Evolutionary conservation across 768 basidiomycete species (phyloP).

Genomic region (Russula dissimulans): DNA sequence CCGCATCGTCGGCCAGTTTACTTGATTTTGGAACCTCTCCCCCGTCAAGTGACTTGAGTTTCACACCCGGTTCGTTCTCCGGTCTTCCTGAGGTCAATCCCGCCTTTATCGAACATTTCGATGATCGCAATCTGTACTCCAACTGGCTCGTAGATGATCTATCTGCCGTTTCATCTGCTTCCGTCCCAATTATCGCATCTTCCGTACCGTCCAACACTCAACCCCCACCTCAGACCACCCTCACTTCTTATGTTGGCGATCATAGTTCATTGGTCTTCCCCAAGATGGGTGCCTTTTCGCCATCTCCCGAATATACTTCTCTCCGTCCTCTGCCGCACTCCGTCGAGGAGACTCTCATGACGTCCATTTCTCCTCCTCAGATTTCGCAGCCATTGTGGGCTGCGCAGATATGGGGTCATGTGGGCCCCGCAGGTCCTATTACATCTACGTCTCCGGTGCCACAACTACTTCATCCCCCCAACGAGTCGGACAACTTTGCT

Average conservation of each 20-base stretch:
- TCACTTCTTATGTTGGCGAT: constrained; percentile 39
- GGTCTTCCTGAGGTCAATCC: constrained; percentile 28
- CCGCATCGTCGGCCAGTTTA: constrained; percentile 33
- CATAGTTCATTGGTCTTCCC: constrained; percentile 29
- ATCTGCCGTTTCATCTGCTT: constrained; percentile 29
- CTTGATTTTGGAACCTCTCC: constrained; percentile 36
- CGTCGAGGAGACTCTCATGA: constrained; percentile 23
- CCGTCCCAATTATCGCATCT: constrained; percentile 43
- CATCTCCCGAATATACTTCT: constrained; percentile 45
- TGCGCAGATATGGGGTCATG: constrained; percentile 51
- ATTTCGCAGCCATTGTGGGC: constrained; percentile 60
- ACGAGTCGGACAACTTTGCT: constrained; percentile 34
- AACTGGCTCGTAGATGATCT: constrained; percentile 60
- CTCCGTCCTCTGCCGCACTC: constrained; percentile 53
- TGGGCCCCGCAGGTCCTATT: constrained; percentile 20
- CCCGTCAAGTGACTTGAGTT: constrained; percentile 30
- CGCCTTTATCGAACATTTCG: constrained; percentile 30
- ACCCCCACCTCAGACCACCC: constrained; percentile 37
- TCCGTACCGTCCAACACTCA: constrained; percentile 41
- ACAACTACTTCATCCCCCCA: constrained; percentile 32
- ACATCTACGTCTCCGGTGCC: constrained; percentile 31
- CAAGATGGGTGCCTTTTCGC: constrained; percentile 47
- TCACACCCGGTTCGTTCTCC: constrained; percentile 27
- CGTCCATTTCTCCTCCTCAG: constrained; percentile 53
- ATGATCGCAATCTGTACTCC: constrained; percentile 35